Percentiles rank a stretch among this genome's conserved stretches.
Conservation (phyloP, 1,284 basidiomycete genomes). For the Veloboletus limbatus region DNA sequence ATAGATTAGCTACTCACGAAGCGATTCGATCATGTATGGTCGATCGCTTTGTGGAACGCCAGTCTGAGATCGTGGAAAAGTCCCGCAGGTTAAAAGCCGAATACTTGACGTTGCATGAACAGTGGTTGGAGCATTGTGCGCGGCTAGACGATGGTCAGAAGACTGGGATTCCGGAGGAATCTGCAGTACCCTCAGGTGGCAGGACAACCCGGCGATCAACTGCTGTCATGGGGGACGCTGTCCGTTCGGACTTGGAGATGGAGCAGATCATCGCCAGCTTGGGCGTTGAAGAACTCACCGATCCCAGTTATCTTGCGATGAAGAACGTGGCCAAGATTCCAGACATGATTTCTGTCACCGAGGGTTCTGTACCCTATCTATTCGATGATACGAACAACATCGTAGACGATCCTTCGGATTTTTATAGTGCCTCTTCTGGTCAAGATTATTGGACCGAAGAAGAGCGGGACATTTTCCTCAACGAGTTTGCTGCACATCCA, state of each 20-base stretch:
- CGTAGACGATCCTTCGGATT: slow-evolving; percentile 75
- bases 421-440: slow-evolving; percentile 71
- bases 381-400: slow-evolving; percentile 86
- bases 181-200: slow-evolving; percentile 47
- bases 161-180: slow-evolving; percentile 31
- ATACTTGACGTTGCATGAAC: slow-evolving; percentile 65
- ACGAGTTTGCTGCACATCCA: slow-evolving; percentile 81
- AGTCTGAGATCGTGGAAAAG: slow-evolving; percentile 54
- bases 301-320: slow-evolving; percentile 84
- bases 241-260: slow-evolving; percentile 94
- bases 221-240: slow-evolving; percentile 80
- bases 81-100: slow-evolving; percentile 56
- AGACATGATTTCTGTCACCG: slow-evolving; percentile 81
- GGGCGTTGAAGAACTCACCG: slow-evolving; percentile 88
- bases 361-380: slow-evolving; percentile 56
- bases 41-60: slow-evolving; percentile 52
- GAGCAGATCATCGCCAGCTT: slow-evolving; percentile 94
- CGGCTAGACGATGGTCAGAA: slow-evolving; percentile 51
- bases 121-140: slow-evolving; percentile 71
- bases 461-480: slow-evolving; percentile 79
- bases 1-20: slow-evolving; percentile 38
- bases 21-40: slow-evolving; percentile 47
- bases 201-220: slow-evolving; percentile 74
- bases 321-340: slow-evolving; percentile 90
- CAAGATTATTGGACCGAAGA: slow-evolving; percentile 85